phyloP scores from a whole-genome alignment of 202 grass and related monocot genomes.

The Alloteropsis angusta region DNA sequence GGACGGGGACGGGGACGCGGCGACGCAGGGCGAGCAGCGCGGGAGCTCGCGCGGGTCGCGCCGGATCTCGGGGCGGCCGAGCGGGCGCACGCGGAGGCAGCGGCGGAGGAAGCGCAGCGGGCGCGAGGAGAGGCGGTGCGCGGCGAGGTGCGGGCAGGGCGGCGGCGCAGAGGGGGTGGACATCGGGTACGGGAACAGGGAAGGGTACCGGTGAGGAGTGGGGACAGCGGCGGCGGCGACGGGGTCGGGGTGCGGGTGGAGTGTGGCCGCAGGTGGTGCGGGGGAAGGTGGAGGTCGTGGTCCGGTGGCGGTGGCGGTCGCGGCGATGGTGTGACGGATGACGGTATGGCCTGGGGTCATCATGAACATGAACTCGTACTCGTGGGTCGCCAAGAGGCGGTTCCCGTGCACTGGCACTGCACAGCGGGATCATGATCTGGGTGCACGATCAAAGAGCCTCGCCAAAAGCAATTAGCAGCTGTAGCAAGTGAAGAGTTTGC shows the following conservation, averaged over 20 bases:
- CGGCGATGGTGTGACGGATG: too few relatives aligned
- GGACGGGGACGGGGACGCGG: neutral
- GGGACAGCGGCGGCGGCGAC: neutral
- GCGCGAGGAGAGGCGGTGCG: slow-evolving; percentile 43
- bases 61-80: slow-evolving; percentile 64
- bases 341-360: neutral
- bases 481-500: too few relatives aligned
- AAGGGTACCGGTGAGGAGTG: neutral
- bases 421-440: too few relatives aligned
- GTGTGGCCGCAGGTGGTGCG: neutral
- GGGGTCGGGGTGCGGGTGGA: neutral
- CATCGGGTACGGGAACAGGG: slow-evolving; percentile 23
- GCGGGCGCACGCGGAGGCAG: slow-evolving; percentile 64
- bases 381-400: too few relatives aligned
- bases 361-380: too few relatives aligned
- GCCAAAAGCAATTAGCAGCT: too few relatives aligned
- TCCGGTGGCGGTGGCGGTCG: neutral
- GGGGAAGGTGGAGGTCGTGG: neutral
- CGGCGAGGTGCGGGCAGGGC: slow-evolving; percentile 65
- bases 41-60: slow-evolving; percentile 54
- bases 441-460: too few relatives aligned
- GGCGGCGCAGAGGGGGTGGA: slow-evolving; percentile 43
- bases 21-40: slow-evolving; percentile 40
- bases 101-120: slow-evolving; percentile 69
- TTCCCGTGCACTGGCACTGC: too few relatives aligned